These are phyloP conservation scores for Gossypium australe DNA, from an alignment of 345 rosid species.

Conservation along the genomic window DNA sequence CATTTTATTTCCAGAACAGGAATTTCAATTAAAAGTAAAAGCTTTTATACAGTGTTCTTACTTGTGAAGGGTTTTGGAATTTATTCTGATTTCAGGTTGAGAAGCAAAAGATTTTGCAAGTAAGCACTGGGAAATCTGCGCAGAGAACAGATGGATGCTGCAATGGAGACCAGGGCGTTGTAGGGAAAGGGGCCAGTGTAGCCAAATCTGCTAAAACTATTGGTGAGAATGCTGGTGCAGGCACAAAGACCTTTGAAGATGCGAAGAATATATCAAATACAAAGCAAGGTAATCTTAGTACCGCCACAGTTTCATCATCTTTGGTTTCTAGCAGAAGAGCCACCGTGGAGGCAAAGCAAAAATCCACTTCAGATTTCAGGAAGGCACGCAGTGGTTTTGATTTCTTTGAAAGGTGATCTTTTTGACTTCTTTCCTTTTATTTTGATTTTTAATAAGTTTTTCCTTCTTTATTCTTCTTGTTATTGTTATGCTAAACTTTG, in stretches of 20 bases:
- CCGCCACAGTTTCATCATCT: slow-evolving; percentile 26
- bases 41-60: neutral
- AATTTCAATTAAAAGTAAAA: neutral
- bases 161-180: slow-evolving; percentile 27
- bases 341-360: slow-evolving; percentile 22
- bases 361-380: slow-evolving; percentile 34
- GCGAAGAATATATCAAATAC: slow-evolving; percentile 25
- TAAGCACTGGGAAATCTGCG: slow-evolving; percentile 43
- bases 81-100: slow-evolving; percentile 54
- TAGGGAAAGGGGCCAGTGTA: slow-evolving; percentile 15
- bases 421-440: neutral
- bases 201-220: slow-evolving; percentile 11
- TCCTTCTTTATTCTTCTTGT: neutral
- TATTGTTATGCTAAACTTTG: neutral
- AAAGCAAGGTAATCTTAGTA: slow-evolving; percentile 24
- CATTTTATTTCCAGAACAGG: neutral
- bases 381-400: slow-evolving; percentile 38
- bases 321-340: slow-evolving; percentile 27
- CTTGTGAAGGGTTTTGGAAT: neutral
- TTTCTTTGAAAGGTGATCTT: slow-evolving; percentile 78
- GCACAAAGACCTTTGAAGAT: neutral
- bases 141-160: slow-evolving; percentile 30
- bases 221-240: slow-evolving; percentile 5
- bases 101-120: slow-evolving; percentile 76
- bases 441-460: slow-evolving; percentile 5